These are phyloP conservation scores for Agrostemma githago DNA, from an alignment of 148 eudicot genomes.

Conservation along the genomic window DNA sequence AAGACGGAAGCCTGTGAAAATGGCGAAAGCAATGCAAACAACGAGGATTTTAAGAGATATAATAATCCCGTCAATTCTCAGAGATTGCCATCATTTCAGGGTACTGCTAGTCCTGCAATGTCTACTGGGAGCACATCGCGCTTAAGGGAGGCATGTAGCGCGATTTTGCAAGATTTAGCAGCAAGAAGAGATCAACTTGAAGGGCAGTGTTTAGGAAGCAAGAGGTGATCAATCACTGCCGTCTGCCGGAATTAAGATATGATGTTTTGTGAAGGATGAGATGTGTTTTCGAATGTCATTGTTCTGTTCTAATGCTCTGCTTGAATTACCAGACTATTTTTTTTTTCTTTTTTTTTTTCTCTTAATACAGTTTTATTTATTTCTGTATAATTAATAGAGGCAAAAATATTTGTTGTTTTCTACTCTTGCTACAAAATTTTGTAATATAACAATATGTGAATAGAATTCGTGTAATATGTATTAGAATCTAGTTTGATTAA, in stretches of 20 bases:
- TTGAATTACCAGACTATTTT: background rate
- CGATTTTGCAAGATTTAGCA: constrained; percentile 29
- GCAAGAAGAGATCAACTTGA: constrained; percentile 22
- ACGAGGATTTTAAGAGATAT: constrained; percentile 46
- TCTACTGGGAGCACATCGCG: constrained; percentile 22
- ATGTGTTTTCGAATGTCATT: background rate
- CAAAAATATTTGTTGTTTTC: constrained; percentile 2
- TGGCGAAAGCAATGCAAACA: constrained; percentile 29
- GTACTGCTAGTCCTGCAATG: constrained; percentile 27
- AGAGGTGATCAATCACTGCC: constrained; percentile 16
- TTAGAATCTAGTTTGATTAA: constrained; percentile 2
- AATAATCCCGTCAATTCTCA: constrained; percentile 50
- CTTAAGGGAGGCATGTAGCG: constrained; percentile 33
- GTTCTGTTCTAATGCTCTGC: constrained; percentile 20
- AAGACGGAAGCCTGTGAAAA: constrained; percentile 29
- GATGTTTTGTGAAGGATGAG: background rate
- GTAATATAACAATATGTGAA: constrained; percentile 27
- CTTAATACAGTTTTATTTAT: background rate
- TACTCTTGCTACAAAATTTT: constrained; percentile 20
- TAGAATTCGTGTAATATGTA: constrained; percentile 21
- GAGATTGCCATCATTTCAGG: constrained; percentile 33
- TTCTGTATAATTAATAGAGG: constrained; percentile 14
- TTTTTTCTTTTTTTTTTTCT: background rate
- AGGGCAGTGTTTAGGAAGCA: constrained; percentile 11
- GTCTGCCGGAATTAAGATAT: no score